phyloP scores from a whole-genome alignment of 768 basidiomycete genomes.

The Tephrocybe rancida region DNA sequence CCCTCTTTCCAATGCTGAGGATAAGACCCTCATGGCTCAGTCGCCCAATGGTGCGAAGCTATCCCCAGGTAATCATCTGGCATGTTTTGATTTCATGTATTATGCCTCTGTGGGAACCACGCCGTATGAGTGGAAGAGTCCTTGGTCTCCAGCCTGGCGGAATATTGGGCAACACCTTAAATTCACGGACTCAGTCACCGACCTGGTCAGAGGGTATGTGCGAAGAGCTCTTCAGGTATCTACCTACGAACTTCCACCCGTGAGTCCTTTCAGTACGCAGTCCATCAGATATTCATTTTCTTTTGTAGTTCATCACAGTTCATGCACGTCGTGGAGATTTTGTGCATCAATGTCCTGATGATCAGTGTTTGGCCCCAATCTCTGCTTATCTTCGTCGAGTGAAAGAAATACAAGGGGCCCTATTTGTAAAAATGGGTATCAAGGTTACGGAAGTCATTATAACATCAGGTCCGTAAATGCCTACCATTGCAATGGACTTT shows the following conservation, averaged over 20 bases:
- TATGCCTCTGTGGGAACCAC: constrained; percentile 30
- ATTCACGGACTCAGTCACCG: constrained; percentile 32
- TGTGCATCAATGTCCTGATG: constrained; percentile 29
- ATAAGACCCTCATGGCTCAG: constrained; percentile 22
- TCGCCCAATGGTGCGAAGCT: constrained; percentile 26
- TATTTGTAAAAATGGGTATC: constrained; percentile 31
- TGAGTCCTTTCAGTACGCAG: constrained; percentile 19
- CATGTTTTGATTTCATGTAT: constrained; percentile 36
- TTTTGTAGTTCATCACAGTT: constrained; percentile 42
- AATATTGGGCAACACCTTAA: constrained; percentile 37
- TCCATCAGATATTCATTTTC: not conserved
- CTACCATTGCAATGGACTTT: not conserved
- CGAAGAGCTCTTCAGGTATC: constrained; percentile 27
- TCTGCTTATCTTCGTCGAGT: constrained; percentile 37
- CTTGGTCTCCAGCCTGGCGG: constrained; percentile 46
- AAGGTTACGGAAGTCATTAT: constrained; percentile 39
- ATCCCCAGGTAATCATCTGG: constrained; percentile 30
- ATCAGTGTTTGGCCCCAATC: constrained; percentile 42
- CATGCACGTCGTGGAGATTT: constrained; percentile 53
- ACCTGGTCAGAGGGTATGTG: constrained; percentile 35
- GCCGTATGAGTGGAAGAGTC: constrained; percentile 32
- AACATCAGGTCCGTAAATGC: constrained; percentile 35
- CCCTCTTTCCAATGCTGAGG: constrained; percentile 21
- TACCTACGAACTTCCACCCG: constrained; percentile 32
- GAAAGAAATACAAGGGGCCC: constrained; percentile 34